These are phyloP conservation scores for Brettanomyces sp. DNA, from an alignment of 805 yeast genomes.

Conservation along the genomic window DNA sequence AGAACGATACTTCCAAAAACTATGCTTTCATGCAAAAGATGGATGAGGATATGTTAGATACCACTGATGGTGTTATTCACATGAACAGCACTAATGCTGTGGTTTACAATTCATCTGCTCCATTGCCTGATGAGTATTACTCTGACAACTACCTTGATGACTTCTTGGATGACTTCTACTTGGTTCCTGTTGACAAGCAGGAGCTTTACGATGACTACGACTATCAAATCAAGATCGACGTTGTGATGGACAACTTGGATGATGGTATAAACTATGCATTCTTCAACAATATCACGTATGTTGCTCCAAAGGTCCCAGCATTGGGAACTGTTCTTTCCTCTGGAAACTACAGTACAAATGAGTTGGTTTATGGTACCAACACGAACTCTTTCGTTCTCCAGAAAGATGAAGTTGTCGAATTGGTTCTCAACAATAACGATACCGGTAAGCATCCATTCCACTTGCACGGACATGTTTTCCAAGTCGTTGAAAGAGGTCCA, in stretches of 20 bases:
- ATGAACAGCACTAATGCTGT: conserved; percentile 72
- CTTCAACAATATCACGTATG: conserved; percentile 79
- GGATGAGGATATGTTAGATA: conserved; percentile 80
- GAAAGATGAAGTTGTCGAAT: conserved; percentile 61
- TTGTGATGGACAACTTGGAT: conserved; percentile 73
- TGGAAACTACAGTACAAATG: conserved; percentile 45
- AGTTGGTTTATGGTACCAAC: conserved; percentile 64
- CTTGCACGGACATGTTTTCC: conserved; percentile 90
- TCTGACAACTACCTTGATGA: conserved; percentile 38
- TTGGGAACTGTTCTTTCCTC: conserved; percentile 70
- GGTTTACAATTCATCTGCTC: conserved; percentile 34
- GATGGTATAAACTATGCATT: conserved; percentile 94
- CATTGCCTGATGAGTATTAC: conserved; percentile 32
- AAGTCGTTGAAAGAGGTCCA: conserved; percentile 63
- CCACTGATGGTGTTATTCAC: conserved; percentile 50
- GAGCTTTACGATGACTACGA: conserved; percentile 61
- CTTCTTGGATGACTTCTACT: conserved; percentile 67
- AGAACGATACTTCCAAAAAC: conserved; percentile 49
- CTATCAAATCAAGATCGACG: conserved; percentile 56
- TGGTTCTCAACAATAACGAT: conserved; percentile 77
- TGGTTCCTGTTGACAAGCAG: conserved; percentile 53
- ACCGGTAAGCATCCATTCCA: conserved; percentile 97
- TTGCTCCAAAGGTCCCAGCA: conserved; percentile 78
- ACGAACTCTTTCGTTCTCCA: conserved; percentile 67
- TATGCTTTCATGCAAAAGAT: conserved; percentile 76